Conservation (phyloP, 2,329 filamentous ascomycete genomes). For the Penicillium sclerotigenum region DNA sequence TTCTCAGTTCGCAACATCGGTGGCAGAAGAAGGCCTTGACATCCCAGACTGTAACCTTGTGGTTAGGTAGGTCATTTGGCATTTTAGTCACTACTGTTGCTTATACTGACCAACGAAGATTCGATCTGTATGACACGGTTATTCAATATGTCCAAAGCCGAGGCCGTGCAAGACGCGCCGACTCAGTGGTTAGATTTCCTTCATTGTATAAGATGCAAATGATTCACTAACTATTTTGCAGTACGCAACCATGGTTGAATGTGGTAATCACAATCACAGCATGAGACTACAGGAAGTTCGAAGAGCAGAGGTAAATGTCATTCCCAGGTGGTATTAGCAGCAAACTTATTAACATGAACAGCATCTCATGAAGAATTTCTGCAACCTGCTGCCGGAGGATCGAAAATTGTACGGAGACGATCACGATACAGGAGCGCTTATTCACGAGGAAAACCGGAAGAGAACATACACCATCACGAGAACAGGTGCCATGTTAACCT, state of each 20-base stretch:
- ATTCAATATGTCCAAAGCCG: constrained; percentile 95
- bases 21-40: constrained; percentile 65
- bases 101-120: constrained; percentile 49
- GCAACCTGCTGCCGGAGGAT: constrained; percentile 69
- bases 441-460: constrained; percentile 52
- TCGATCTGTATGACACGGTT: constrained; percentile 83
- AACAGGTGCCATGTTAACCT: constrained; percentile 77
- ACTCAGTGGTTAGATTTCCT: constrained; percentile 56
- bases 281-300: constrained; percentile 53
- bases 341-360: background rate
- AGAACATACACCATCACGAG: constrained; percentile 58
- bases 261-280: constrained; percentile 63
- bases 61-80: constrained; percentile 40
- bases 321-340: background rate
- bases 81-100: background rate
- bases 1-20: constrained; percentile 57
- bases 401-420: constrained; percentile 63
- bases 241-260: constrained; percentile 81
- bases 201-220: background rate
- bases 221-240: constrained; percentile 15
- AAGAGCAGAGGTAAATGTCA: constrained; percentile 43
- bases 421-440: constrained; percentile 54
- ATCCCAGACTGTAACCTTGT: constrained; percentile 66
- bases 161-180: constrained; percentile 73
- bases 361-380: constrained; percentile 68